Evolutionary conservation across 176 grass and related monocot genomes (phyloP), one percentile per base, ranked within the genome.

Genomic region (Ensete glaucum): DNA sequence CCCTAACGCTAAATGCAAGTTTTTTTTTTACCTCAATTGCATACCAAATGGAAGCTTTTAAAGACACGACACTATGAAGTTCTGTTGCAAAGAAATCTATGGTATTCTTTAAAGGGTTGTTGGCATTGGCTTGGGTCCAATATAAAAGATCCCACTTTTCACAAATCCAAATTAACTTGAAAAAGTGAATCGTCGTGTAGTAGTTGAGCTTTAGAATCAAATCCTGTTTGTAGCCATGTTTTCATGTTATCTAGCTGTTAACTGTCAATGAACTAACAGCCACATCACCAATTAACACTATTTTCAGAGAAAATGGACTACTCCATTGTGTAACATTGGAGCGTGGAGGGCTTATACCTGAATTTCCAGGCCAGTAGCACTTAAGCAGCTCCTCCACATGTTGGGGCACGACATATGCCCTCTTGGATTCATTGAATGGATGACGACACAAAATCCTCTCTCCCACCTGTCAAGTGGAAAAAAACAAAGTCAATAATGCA

Each of bases 381-480:
- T 83, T 93, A 9, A 98, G 29, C 19, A 98, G 77, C 27, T 98
- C 90, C 83, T 98, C 94, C 49, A 98, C 86, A 65, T 87, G 73
- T 71, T 93, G 94, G 2, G 94, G 94, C 65, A 93, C 90, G 13
- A 98, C 94, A 54, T 93, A 85, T 29, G 94, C 94, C 70, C 90
- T 98, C 76, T 98, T 98, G 23, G 94, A 91, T 85, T 98, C 94
- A 34, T 23, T 91, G 80, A 98, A 98, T 55, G 94, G 94, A 63
- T 98, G 94, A 62, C 94, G 87, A n/a, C 94, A 98, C 57, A 98
- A 80, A 25, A 98, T 84, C 51, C 94, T 98, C 81, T 98, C 90
- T 72, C 94, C 86, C 65, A 89, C 81, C 94, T 93, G 79, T 81
- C 50, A 80, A 74, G 52, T 66, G 19, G 59, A 23, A 73, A 76